Conservation (phyloP, 306 rosid species). For the Carpinus fangiana region DNA sequence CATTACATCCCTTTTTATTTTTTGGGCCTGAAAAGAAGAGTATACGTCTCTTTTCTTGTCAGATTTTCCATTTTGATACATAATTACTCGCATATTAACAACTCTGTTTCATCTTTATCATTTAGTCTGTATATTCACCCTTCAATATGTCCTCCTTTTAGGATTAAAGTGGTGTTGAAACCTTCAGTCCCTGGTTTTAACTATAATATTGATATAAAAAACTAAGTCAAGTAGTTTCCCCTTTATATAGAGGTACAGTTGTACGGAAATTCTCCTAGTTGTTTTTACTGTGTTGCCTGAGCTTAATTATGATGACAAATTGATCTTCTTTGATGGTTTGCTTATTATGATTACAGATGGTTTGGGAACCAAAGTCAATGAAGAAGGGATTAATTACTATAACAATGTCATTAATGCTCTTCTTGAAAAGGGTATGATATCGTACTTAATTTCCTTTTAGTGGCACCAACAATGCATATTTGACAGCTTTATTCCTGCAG, state of each 20-base stretch:
- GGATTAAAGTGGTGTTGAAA: background rate
- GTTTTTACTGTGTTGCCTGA: background rate
- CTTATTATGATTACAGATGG: constrained; percentile 61
- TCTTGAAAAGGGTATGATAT: constrained; percentile 68
- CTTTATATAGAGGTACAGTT: background rate
- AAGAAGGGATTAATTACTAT: constrained; percentile 75
- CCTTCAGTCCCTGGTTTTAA: background rate
- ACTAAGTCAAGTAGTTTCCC: background rate
- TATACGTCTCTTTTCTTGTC: background rate
- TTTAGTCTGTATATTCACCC: background rate
- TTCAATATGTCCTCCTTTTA: background rate
- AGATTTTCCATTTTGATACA: background rate
- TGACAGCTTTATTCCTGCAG: constrained; percentile 46
- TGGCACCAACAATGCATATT: constrained; percentile 18
- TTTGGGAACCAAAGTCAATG: constrained; percentile 79
- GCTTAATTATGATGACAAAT: constrained; percentile 2
- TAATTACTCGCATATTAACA: background rate
- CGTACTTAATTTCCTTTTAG: constrained; percentile 11
- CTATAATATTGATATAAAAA: background rate
- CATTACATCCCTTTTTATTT: background rate
- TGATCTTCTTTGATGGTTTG: constrained; percentile 12
- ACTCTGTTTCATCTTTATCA: background rate
- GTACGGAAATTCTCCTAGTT: background rate
- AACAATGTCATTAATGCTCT: constrained; percentile 81
- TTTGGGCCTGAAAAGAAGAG: too few species aligned